phyloP scores from a whole-genome alignment of 78 protist species.

The Anaeramoeba flamelloides region DNA sequence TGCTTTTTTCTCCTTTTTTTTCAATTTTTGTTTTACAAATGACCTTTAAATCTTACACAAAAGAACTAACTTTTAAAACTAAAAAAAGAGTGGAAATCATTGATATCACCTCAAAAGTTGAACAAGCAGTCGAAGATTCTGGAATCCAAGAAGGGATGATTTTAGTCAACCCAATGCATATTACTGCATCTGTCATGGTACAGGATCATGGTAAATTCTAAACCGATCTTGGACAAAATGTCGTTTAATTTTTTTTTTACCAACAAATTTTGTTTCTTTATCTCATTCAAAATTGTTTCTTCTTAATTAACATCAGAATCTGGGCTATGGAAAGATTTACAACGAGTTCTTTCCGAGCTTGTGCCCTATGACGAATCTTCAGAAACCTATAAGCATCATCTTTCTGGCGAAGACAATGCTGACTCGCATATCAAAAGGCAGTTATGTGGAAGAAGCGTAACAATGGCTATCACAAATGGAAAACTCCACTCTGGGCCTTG shows the following conservation, averaged over 20 bases:
- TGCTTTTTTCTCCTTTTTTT: not conserved
- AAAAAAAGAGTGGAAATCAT: not conserved
- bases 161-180: not conserved
- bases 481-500: not conserved
- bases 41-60: not conserved
- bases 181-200: not conserved
- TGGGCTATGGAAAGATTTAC: not conserved
- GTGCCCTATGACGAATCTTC: not conserved
- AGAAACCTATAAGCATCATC: not conserved
- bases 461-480: slow-evolving; percentile 1
- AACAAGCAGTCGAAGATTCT: not conserved
- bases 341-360: not conserved
- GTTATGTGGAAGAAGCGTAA: not conserved
- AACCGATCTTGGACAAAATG: not conserved
- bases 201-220: not conserved
- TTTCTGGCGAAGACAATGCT: slow-evolving; percentile 4
- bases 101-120: not conserved
- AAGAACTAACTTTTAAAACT: slow-evolving; percentile 5
- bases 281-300: too few species aligned
- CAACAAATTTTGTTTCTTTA: too few species aligned
- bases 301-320: too few species aligned
- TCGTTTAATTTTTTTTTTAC: too few species aligned
- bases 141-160: not conserved
- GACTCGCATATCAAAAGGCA: not conserved
- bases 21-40: too few species aligned